Base-by-base conservation (phyloP, 495 filamentous ascomycete genomes). In the Lineolata rhizophorae region DNA sequence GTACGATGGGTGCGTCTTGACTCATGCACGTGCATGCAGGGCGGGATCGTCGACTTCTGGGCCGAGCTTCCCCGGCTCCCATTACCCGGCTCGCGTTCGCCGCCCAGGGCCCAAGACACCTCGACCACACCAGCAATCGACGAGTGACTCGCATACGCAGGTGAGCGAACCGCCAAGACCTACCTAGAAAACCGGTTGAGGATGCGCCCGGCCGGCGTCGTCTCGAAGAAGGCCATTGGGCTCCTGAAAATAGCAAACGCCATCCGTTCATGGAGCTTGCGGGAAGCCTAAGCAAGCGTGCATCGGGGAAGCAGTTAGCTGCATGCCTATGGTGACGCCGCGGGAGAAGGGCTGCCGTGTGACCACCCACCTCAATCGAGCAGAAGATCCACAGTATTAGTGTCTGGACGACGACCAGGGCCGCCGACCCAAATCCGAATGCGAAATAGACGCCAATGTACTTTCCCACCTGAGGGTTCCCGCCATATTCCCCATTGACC, bases 161-260 rank as follows among this genome's bases (percentile, higher is more conserved):
- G n/a, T n/a, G n/a, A n/a, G n/a, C n/a, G n/a, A n/a, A n/a, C n/a
- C n/a, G n/a, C n/a, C n/a, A n/a, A n/a, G 18, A 56, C 65, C 39
- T 49, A 76, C 71, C 76, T 91, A 3, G 85, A 95, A 49, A 99
- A 99, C 29, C 90, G 65, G 48, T 99, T 99, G 25, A 99, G 61
- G 43, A 99, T 94, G 13, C 90, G 71, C 12, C 90, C 90, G 35
- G 84, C 81, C n/a, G 87, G 87, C 2, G 87, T 99, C 8, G 85
- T 93, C 51, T 99, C 90, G 42, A 99, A 99, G 54, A 99, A 99
- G 43, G 67, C 82, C 90, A 99, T 99, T 16, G 90, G 90, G 11
- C 82, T 87, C 46, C 87, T 71, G 61, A 99, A 99, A 43, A 95
- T 95, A 4, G 90, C 81, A 42, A 76, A 83, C 27, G 90, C 90